Percentiles rank a stretch among this genome's conserved stretches.
Evolutionary conservation across 805 yeast species (phyloP).

Genomic region (Cyberlindnera misumaiensis): DNA sequence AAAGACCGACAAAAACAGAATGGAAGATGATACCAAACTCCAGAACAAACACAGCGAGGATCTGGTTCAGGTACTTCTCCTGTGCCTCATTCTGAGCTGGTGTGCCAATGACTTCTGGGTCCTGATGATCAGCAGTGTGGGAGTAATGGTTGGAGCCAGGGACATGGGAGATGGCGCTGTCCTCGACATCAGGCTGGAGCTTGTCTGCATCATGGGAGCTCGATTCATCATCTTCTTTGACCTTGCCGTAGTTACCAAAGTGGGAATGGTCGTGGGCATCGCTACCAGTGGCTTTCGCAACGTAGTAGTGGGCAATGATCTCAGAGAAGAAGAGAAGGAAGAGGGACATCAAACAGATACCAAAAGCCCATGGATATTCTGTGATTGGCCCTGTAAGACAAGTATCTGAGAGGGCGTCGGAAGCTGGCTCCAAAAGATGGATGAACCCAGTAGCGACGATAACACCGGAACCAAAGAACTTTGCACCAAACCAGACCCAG

Average conservation of each 20-base stretch:
- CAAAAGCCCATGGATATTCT: slow-evolving; percentile 52
- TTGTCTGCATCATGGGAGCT: slow-evolving; percentile 5
- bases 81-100: slow-evolving; percentile 28
- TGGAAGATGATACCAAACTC: slow-evolving; percentile 83
- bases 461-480: slow-evolving; percentile 80
- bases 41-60: slow-evolving; percentile 48
- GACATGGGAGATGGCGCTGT: slow-evolving; percentile 2
- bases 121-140: slow-evolving; percentile 39
- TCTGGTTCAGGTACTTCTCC: slow-evolving; percentile 49
- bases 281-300: slow-evolving; percentile 26
- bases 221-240: slow-evolving; percentile 15
- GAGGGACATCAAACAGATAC: slow-evolving; percentile 41
- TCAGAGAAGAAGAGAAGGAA: slow-evolving; percentile 43
- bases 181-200: background rate
- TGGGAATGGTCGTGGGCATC: slow-evolving; percentile 44
- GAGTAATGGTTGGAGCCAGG: slow-evolving; percentile 33
- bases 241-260: slow-evolving; percentile 35
- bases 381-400: slow-evolving; percentile 60
- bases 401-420: slow-evolving; percentile 44
- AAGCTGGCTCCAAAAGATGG: slow-evolving; percentile 66
- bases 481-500: slow-evolving; percentile 60
- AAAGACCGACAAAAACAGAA: slow-evolving; percentile 73
- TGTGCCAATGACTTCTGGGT: slow-evolving; percentile 34
- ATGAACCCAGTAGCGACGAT: slow-evolving; percentile 78
- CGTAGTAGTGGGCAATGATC: slow-evolving; percentile 37